These are phyloP conservation scores for Zygnema cylindricum DNA, from an alignment of 139 green algal genomes.

Conservation along the genomic window DNA sequence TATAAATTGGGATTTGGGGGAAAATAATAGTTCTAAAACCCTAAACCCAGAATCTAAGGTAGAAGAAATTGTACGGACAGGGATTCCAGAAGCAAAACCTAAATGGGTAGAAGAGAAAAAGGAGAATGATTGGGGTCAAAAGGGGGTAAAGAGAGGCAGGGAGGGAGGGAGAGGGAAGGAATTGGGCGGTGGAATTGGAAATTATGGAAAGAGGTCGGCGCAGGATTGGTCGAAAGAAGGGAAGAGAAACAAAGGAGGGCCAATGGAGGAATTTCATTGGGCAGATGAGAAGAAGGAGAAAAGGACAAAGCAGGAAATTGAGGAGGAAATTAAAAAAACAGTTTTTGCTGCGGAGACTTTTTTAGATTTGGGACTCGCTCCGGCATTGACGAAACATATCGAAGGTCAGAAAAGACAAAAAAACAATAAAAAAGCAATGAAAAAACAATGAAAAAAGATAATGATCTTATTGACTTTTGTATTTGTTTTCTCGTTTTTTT, in stretches of 20 bases:
- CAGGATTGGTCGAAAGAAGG: background rate
- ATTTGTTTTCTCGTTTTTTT: too few relatives aligned
- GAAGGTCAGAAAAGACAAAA: constrained; percentile 19
- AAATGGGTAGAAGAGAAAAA: constrained; percentile 15
- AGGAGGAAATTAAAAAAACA: background rate
- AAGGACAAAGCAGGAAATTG: too few relatives aligned
- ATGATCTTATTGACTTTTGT: background rate
- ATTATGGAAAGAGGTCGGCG: too few relatives aligned
- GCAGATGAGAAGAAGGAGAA: too few relatives aligned
- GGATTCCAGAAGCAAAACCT: background rate
- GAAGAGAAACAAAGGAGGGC: background rate
- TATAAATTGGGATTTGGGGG: background rate
- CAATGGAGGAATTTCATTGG: too few relatives aligned
- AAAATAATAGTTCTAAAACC: background rate
- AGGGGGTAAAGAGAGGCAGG: too few relatives aligned
- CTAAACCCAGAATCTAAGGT: background rate
- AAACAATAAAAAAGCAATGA: background rate
- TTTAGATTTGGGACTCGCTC: constrained; percentile 18
- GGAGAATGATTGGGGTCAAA: background rate
- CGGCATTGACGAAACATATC: constrained; percentile 21
- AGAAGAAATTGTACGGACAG: background rate
- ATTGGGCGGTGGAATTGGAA: background rate
- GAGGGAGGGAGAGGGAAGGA: background rate
- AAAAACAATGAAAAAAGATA: background rate
- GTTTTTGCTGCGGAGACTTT: constrained; percentile 39